Conservation (phyloP, 192 early-diverging fungal genomes). For the Coemansia sp. region DNA sequence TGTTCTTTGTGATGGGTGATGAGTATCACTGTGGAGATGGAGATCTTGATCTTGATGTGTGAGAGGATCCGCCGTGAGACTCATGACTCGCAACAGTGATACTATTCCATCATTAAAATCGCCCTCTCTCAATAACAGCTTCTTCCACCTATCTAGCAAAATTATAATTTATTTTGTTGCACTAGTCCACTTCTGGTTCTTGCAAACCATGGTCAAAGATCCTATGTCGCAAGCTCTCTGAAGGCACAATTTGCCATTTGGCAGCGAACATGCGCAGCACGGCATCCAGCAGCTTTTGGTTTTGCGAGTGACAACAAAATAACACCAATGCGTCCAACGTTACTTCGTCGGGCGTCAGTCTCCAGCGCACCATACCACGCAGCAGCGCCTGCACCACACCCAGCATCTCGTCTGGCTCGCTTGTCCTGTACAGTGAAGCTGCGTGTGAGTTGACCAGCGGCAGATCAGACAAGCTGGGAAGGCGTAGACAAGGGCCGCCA, state of each 20-base stretch:
- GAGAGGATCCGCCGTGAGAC: too few relatives aligned
- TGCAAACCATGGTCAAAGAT: conserved; percentile 18
- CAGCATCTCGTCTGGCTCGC: conserved; percentile 1
- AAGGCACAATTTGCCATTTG: conserved; percentile 32
- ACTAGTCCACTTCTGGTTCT: background rate
- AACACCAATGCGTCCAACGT: conserved; percentile 33
- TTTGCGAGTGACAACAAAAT: conserved; percentile 18
- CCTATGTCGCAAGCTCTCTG: conserved; percentile 19
- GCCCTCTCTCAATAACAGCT: too few relatives aligned
- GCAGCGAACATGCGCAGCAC: conserved; percentile 32
- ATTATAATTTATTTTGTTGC: background rate
- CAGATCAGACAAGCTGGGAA: conserved; percentile 16
- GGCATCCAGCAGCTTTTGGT: conserved; percentile 13
- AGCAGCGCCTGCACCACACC: conserved; percentile 20
- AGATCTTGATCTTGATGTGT: too few relatives aligned
- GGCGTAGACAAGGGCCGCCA: background rate
- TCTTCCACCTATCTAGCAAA: background rate
- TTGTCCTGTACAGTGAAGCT: conserved; percentile 11
- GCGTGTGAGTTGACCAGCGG: conserved; percentile 22
- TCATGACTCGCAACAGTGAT: too few relatives aligned
- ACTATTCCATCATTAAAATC: background rate
- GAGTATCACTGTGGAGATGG: too few relatives aligned
- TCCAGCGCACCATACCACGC: conserved; percentile 38
- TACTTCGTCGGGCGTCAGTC: conserved; percentile 22
- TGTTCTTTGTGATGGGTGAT: too few relatives aligned